phyloP scores from a whole-genome alignment of 2,329 filamentous ascomycete species.

The Fusarium chuoi region DNA sequence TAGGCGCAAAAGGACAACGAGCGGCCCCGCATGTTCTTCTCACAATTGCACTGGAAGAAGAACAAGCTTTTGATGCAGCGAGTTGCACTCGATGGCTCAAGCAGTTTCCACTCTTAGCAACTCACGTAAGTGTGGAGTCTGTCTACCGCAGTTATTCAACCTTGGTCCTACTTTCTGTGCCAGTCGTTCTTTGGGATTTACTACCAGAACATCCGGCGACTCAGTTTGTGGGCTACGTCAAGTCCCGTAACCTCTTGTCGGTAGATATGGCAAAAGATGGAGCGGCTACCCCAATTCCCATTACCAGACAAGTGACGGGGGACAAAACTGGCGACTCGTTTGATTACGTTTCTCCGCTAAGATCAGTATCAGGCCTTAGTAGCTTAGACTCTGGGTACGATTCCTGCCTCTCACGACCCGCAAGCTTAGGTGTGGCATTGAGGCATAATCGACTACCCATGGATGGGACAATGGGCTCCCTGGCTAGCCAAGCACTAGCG shows the following conservation, averaged over 20 bases:
- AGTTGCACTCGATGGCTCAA: slow-evolving; percentile 44
- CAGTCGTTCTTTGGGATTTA: slow-evolving; percentile 42
- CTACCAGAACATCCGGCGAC: slow-evolving; percentile 41
- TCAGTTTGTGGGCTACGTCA: slow-evolving; percentile 44
- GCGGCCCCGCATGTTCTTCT: slow-evolving; percentile 39
- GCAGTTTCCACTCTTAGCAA: slow-evolving; percentile 44
- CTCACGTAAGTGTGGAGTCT: slow-evolving; percentile 39
- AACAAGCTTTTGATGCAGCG: slow-evolving; percentile 40
- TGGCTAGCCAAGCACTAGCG: slow-evolving; percentile 27
- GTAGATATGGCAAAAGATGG: slow-evolving; percentile 17
- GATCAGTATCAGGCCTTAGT: slow-evolving; percentile 36
- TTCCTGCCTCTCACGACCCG: slow-evolving; percentile 38
- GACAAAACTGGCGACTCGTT: slow-evolving; percentile 20
- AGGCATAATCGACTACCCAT: slow-evolving; percentile 31
- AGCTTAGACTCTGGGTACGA: slow-evolving; percentile 44
- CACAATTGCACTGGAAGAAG: slow-evolving; percentile 41
- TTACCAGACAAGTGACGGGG: slow-evolving; percentile 24
- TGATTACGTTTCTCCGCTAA: slow-evolving; percentile 36
- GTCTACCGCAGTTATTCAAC: slow-evolving; percentile 43
- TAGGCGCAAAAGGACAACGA: slow-evolving; percentile 38
- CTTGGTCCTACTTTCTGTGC: slow-evolving; percentile 39
- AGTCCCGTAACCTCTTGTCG: slow-evolving; percentile 37
- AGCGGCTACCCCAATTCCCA: slow-evolving; percentile 38
- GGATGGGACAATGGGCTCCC: slow-evolving; percentile 25
- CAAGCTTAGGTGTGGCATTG: slow-evolving; percentile 24